Percentiles rank a stretch among this genome's conserved stretches.
Evolutionary conservation across 2,329 filamentous ascomycete species (phyloP).

Genomic region (Graphium sp.): DNA sequence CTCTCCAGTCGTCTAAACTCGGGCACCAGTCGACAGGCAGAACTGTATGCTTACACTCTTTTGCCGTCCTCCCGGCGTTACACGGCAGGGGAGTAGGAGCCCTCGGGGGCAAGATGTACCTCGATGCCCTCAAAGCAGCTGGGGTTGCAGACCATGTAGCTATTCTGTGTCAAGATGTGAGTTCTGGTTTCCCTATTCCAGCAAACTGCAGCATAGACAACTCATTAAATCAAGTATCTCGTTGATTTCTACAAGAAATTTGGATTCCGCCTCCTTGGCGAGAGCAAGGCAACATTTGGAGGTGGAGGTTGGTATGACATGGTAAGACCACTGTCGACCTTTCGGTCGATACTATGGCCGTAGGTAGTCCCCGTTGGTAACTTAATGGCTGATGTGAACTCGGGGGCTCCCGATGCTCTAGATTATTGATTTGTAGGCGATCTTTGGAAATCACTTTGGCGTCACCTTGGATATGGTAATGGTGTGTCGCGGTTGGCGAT

Average conservation of each 20-base stretch:
- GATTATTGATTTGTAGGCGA: no score
- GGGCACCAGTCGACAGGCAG: slow-evolving; percentile 60
- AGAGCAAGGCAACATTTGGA: slow-evolving; percentile 54
- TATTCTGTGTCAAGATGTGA: slow-evolving; percentile 57
- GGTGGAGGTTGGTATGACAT: slow-evolving; percentile 74
- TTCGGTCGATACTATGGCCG: no score
- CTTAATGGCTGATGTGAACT: no score
- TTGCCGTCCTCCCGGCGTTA: slow-evolving; percentile 62
- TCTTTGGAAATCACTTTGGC: no score
- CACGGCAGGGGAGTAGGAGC: slow-evolving; percentile 60
- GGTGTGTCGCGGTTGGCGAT: no score
- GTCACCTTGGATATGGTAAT: no score
- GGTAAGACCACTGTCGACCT: slow-evolving; percentile 35
- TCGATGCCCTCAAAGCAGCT: slow-evolving; percentile 57
- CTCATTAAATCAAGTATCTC: slow-evolving; percentile 38
- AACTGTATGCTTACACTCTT: slow-evolving; percentile 67
- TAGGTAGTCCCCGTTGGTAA: no score
- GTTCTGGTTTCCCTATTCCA: slow-evolving; percentile 8
- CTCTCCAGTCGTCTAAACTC: slow-evolving; percentile 21
- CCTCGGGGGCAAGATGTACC: slow-evolving; percentile 57
- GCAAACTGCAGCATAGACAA: no score
- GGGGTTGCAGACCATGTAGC: slow-evolving; percentile 56
- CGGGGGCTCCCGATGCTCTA: no score
- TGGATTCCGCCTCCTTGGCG: slow-evolving; percentile 53
- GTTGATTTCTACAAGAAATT: slow-evolving; percentile 62